Conservation (phyloP, 2,329 filamentous ascomycete genomes). For the Alternaria brassicae region DNA sequence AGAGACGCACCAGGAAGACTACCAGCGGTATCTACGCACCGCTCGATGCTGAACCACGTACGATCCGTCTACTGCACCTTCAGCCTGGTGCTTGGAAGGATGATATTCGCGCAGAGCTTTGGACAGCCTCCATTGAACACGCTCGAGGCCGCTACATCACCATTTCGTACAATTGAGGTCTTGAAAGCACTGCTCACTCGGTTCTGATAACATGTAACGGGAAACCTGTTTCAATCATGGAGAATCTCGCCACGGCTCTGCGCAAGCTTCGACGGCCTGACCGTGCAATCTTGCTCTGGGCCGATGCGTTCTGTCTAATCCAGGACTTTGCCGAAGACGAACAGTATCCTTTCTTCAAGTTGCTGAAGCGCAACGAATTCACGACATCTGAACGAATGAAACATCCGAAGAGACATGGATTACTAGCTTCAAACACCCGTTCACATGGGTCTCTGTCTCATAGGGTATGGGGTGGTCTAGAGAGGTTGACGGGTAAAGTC, state of each 20-base stretch:
- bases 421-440: conserved; percentile 6
- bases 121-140: conserved; percentile 7
- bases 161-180: conserved; percentile 25
- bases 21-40: background rate
- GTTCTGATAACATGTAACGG: conserved; percentile 20
- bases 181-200: conserved; percentile 8
- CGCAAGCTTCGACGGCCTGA: conserved; percentile 17
- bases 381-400: background rate
- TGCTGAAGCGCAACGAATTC: conserved; percentile 12
- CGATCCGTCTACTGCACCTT: conserved; percentile 17
- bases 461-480: conserved; percentile 23
- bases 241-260: conserved; percentile 24
- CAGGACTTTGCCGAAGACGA: conserved; percentile 21
- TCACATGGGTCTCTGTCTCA: conserved; percentile 13
- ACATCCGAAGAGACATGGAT: conserved; percentile 7
- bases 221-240: conserved; percentile 10
- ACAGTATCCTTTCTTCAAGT: conserved; percentile 3
- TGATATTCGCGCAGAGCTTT: conserved; percentile 15
- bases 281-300: conserved; percentile 4
- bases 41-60: background rate
- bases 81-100: conserved; percentile 13
- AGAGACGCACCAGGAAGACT: conserved; percentile 1
- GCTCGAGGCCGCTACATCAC: conserved; percentile 15
- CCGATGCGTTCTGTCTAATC: conserved; percentile 26
- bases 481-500: conserved; percentile 19